These are phyloP conservation scores for Auxenochlorella pyrenoidosa DNA, from an alignment of 139 green algal genomes.

Conservation along the genomic window DNA sequence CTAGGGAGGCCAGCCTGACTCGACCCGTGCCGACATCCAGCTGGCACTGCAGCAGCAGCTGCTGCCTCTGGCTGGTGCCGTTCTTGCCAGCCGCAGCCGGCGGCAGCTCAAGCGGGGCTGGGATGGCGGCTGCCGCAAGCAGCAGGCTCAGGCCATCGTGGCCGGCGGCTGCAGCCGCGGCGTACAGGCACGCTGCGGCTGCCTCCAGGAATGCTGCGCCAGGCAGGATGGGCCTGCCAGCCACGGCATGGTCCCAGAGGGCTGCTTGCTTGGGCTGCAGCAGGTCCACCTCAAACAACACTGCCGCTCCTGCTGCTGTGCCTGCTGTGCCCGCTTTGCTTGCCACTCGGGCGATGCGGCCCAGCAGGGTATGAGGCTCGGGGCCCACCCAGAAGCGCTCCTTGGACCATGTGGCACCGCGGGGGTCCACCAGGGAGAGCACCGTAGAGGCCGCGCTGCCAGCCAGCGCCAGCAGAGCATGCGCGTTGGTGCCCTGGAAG, in stretches of 20 bases:
- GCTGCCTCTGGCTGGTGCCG: background rate
- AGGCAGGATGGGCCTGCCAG: conserved; percentile 38
- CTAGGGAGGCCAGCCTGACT: background rate
- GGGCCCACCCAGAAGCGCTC: conserved; percentile 24
- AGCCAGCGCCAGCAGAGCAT: conserved; percentile 59
- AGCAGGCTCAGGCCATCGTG: background rate
- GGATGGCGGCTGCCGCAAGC: conserved; percentile 30
- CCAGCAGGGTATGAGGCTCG: conserved; percentile 21
- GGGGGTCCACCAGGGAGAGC: background rate
- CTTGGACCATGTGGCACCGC: conserved; percentile 8
- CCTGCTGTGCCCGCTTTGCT: background rate
- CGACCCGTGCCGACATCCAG: conserved; percentile 21
- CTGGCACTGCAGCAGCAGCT: conserved; percentile 32
- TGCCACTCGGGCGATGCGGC: background rate
- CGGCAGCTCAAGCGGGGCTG: conserved; percentile 29
- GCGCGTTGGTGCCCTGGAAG: conserved; percentile 85
- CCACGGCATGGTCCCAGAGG: conserved; percentile 73
- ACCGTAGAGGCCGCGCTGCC: no score
- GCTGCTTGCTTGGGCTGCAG: conserved; percentile 48
- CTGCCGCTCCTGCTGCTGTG: conserved; percentile 9
- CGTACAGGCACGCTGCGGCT: conserved; percentile 43
- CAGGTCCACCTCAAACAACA: conserved; percentile 49
- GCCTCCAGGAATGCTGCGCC: conserved; percentile 74
- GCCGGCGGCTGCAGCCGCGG: background rate
- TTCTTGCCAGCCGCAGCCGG: background rate